Base-by-base conservation (phyloP, 148 eudicot genomes). In the Polygonum aviculare region DNA sequence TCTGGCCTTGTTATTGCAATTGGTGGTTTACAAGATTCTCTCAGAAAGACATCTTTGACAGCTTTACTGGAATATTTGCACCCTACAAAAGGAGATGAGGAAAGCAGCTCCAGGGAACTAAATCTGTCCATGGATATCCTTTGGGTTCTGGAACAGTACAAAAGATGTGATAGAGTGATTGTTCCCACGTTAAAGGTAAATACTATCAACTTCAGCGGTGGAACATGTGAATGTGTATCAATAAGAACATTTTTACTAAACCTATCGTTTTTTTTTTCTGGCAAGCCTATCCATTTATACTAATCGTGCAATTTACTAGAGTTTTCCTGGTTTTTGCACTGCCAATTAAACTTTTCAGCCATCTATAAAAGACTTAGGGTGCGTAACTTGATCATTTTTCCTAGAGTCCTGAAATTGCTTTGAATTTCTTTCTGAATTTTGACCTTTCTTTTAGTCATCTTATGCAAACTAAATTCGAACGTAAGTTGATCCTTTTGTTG, bases 11-110 rank as follows among this genome's bases (percentile, higher is more conserved):
- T 92, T 82, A 82, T 94, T 72, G 88, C 98, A 31, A 78, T 92
- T 79, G 98, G 97, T 69, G 98, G 98, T 63, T 80, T 94, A 73
- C 97, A 92, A 92, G 98, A 92, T 57, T 92, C 91, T 76, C 81
- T 92, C 84, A 85, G 82, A 77, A 94, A 88, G 83, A 90, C 92
- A 78, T 89, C 98, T 59, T 84, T 90, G 36, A 80, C 79, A 76
- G 96, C 98, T 81, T 90, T 94, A 80, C 73, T 90, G 55, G 97
- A 86, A 38, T 92, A 90, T 83, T 86, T 94, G 79, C 88, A 84
- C 79, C 80, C 60, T 12, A 72, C 79, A 55, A 83, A 80, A 72
- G 75, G 76, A 49, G 82, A 79, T 67, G 73, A 62, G 22, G 79
- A 79, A 80, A 82, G 77, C 44, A 78, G 60, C 65, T 79, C 88